Evolutionary conservation across 2,329 filamentous ascomycete species (phyloP).

Genomic region (Cladophialophora yegresii): DNA sequence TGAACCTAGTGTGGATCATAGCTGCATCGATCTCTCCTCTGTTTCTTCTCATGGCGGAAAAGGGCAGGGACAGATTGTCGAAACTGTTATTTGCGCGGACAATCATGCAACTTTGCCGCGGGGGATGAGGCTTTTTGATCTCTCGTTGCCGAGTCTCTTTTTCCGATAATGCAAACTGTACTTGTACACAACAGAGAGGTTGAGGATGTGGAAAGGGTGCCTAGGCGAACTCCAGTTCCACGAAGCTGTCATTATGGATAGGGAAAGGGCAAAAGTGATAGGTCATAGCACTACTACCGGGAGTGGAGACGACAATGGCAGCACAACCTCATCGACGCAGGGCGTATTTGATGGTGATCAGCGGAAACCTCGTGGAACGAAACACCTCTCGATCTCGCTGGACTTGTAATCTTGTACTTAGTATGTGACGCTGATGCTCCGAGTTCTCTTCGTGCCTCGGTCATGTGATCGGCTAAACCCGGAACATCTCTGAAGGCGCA

Average conservation of each 20-base stretch:
- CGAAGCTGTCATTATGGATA: slow-evolving; percentile 19
- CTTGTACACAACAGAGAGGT: slow-evolving; percentile 28
- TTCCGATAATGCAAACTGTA: slow-evolving; percentile 26
- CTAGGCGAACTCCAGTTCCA: background rate
- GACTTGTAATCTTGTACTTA: background rate
- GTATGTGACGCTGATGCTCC: background rate
- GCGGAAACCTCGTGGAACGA: background rate
- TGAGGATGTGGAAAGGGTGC: slow-evolving; percentile 1
- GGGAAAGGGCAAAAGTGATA: slow-evolving; percentile 16
- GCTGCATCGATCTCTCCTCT: slow-evolving; percentile 23
- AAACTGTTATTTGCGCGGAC: slow-evolving; percentile 19
- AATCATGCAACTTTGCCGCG: slow-evolving; percentile 19
- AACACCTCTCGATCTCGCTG: background rate
- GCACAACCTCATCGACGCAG: slow-evolving; percentile 1
- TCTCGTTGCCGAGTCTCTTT: slow-evolving; percentile 13
- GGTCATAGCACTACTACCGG: slow-evolving; percentile 10
- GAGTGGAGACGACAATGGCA: background rate
- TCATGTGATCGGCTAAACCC: background rate
- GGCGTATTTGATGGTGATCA: slow-evolving; percentile 2
- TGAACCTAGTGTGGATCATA: background rate
- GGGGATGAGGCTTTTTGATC: slow-evolving; percentile 17
- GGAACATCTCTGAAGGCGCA: slow-evolving; percentile 1
- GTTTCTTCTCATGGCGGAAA: slow-evolving; percentile 29
- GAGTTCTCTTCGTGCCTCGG: background rate
- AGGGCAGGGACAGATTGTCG: slow-evolving; percentile 20